A percentile compares a stretch with the other conserved stretches of the same genome.
phyloP scores from a whole-genome alignment of 495 filamentous ascomycete species.

The Penicilliopsis zonata region DNA sequence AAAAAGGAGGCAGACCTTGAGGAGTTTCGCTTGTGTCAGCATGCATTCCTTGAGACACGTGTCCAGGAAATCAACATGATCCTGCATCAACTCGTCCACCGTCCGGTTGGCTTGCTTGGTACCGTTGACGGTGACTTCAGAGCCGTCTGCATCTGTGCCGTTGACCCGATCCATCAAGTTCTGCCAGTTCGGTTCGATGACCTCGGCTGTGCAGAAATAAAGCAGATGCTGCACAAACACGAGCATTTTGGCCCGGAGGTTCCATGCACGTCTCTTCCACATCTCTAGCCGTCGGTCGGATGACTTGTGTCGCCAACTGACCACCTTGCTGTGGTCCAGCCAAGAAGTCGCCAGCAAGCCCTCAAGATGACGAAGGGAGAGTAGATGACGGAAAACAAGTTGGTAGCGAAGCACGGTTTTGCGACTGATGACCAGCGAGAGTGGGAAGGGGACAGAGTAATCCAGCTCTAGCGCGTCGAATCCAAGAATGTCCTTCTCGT shows the following conservation, averaged over 20 bases:
- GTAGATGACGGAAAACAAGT: conserved; percentile 83
- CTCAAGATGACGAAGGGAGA: conserved; percentile 82
- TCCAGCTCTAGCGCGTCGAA: conserved; percentile 89
- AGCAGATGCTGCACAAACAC: conserved; percentile 92
- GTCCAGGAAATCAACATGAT: conserved; percentile 96
- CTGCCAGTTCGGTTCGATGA: conserved; percentile 97
- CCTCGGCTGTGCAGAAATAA: conserved; percentile 93
- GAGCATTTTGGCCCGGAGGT: conserved; percentile 82
- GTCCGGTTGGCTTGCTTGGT: conserved; percentile 57
- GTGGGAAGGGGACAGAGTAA: conserved; percentile 90
- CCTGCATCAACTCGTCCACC: conserved; percentile 96
- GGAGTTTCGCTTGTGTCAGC: conserved; percentile 88
- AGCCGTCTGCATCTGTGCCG: conserved; percentile 42
- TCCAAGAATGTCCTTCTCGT: conserved; percentile 76
- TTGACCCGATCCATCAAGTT: conserved; percentile 75
- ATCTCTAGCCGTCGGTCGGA: conserved; percentile 64
- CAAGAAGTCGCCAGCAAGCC: conserved; percentile 71
- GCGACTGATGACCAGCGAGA: conserved; percentile 89
- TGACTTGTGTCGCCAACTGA: conserved; percentile 75
- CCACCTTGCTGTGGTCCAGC: conserved; percentile 75
- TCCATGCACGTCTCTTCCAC: conserved; percentile 92
- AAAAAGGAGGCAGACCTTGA: conserved; percentile 50
- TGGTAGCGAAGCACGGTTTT: conserved; percentile 95
- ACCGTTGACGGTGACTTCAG: conserved; percentile 33
- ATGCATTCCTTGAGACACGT: conserved; percentile 98